phyloP scores from a whole-genome alignment of 805 yeast species.

The Candida suzukii region DNA sequence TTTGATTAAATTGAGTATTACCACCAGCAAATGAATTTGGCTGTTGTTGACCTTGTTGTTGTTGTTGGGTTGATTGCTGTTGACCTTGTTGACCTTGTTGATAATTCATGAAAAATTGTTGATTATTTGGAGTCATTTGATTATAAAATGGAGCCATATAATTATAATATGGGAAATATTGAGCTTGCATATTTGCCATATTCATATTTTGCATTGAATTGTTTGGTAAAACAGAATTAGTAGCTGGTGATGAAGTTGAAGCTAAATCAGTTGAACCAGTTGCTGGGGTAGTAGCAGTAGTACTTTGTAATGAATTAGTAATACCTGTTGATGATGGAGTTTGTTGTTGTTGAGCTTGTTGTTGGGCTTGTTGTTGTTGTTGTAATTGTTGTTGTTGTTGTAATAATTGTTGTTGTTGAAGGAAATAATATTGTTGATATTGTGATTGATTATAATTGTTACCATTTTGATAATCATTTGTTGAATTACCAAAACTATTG shows the following conservation, averaged over 20 bases:
- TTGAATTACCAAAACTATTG: slow-evolving; percentile 3
- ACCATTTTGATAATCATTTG: background rate
- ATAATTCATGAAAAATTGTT: slow-evolving; percentile 20
- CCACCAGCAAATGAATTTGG: slow-evolving; percentile 1
- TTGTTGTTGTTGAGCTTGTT: slow-evolving; percentile 10
- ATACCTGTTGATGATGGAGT: slow-evolving; percentile 3
- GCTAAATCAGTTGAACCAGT: slow-evolving; percentile 6
- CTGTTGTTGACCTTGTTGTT: slow-evolving; percentile 10
- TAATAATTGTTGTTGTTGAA: slow-evolving; percentile 11
- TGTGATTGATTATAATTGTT: slow-evolving; percentile 14
- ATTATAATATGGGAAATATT: slow-evolving; percentile 25
- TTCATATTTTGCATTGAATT: slow-evolving; percentile 11
- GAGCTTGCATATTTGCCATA: slow-evolving; percentile 24
- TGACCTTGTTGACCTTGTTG: slow-evolving; percentile 19
- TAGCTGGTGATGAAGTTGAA: slow-evolving; percentile 9
- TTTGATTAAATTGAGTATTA: background rate
- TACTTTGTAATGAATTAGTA: slow-evolving; percentile 3
- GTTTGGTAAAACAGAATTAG: slow-evolving; percentile 11
- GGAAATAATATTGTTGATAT: slow-evolving; percentile 15
- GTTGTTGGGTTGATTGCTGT: slow-evolving; percentile 10
- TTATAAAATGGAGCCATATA: slow-evolving; percentile 23
- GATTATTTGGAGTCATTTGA: slow-evolving; percentile 22
- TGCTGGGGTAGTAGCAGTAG: slow-evolving; percentile 8
- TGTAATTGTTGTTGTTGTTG: slow-evolving; percentile 8
- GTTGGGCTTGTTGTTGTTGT: slow-evolving; percentile 10